Evolutionary conservation across 139 green algal species (phyloP).

Genomic region (Coelastrella sp.): DNA sequence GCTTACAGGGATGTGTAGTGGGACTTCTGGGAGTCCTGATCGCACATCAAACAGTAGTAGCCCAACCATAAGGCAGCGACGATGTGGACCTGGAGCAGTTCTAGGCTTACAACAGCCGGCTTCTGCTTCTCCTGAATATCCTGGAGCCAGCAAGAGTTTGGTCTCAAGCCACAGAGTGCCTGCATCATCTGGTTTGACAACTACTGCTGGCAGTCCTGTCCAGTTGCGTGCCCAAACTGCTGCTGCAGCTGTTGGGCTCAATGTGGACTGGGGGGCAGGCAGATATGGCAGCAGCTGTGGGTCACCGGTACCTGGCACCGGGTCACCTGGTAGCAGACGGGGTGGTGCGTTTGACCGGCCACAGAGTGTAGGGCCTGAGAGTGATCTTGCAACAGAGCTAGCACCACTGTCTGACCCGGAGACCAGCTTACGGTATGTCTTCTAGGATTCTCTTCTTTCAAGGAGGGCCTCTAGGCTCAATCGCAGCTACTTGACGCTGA

Average conservation of each 20-base stretch:
- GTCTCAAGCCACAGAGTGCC: background rate
- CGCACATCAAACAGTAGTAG: background rate
- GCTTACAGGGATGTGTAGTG: background rate
- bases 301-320: background rate
- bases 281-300: background rate
- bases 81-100: background rate
- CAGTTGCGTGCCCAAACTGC: constrained; percentile 33
- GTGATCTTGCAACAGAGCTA: background rate
- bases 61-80: background rate
- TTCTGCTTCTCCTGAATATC: background rate
- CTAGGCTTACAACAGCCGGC: background rate
- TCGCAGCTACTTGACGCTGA: too few species aligned
- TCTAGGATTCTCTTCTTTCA: too few species aligned
- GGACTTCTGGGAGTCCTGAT: background rate
- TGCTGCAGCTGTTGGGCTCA: background rate
- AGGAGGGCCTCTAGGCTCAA: too few species aligned
- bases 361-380: constrained; percentile 16
- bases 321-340: background rate
- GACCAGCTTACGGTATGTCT: constrained; percentile 44
- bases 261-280: background rate
- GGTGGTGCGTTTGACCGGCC: background rate
- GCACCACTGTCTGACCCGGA: constrained; percentile 60
- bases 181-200: background rate
- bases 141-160: background rate
- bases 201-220: constrained; percentile 22